Evolutionary conservation across 176 grass and related monocot genomes (phyloP).

Genomic region (Paspalum notatum): DNA sequence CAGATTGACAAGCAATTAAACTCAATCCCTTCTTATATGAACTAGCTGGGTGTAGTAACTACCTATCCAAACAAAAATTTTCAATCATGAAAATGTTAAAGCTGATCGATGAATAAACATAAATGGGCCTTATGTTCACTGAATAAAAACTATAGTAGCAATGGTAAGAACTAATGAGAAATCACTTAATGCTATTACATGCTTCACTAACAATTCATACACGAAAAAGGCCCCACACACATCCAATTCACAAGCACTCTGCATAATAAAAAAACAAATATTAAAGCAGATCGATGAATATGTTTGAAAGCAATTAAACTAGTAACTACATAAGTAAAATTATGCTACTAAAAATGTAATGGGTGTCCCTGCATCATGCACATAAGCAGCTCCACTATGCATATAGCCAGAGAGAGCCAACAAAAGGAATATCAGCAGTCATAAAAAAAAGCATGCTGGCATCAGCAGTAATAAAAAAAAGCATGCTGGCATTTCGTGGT

Average conservation of each 20-base stretch:
- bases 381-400: slow-evolving; percentile 96
- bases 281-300: too few species aligned
- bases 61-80: background rate
- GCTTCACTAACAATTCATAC: background rate
- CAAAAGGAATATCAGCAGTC: too few species aligned
- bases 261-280: background rate
- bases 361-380: too few species aligned
- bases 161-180: slow-evolving; percentile 34
- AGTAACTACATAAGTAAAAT: too few species aligned
- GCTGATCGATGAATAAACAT: background rate
- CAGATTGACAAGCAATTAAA: slow-evolving; percentile 1
- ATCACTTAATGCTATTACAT: background rate
- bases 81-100: too few species aligned
- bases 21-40: too few species aligned
- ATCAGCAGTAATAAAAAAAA: too few species aligned
- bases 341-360: too few species aligned
- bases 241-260: slow-evolving; percentile 3
- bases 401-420: slow-evolving; percentile 95
- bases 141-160: background rate
- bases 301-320: too few species aligned
- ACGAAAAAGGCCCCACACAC: background rate
- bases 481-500: too few species aligned
- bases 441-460: too few species aligned
- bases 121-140: background rate
- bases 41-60: background rate